Base-by-base conservation (phyloP, 2,329 filamentous ascomycete genomes). In the Nigrospora sphaerica region DNA sequence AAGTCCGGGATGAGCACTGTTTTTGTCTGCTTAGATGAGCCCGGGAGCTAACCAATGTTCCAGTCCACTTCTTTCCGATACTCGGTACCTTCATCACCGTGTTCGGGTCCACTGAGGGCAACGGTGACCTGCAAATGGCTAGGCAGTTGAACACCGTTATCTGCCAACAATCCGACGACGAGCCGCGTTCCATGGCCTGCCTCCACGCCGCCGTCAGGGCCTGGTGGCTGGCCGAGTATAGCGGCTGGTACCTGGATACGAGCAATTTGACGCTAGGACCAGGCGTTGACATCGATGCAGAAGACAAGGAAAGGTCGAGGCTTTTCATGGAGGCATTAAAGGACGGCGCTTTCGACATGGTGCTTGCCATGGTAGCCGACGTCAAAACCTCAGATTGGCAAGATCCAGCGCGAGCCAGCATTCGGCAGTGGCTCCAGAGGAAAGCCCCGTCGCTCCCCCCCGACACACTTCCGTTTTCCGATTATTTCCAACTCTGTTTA, bases 151-250 rank as follows among this genome's bases (percentile, higher is more conserved):
- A 95, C 59, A 67, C 75, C 13, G 72, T 81, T 33, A 74, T 96
- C 18, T 81, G 85, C 53, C 75, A 78, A 34, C 76, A 78, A 16
- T 71, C 79, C 39, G 86, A 90, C 42, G 80, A 82, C 49, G 72
- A 84, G 37, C 69, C 75, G 14, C 95, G 90, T 87, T 73, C 77
- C 18, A 64, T 95, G 35, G 74, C 83, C 14, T 85, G 84, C 55
- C 76, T 97, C 12, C 85, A 91, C 56, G 88, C 91, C 39, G 85
- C 88, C 4, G 77, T 91, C 12, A 78, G 81, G 46, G 80, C 85
- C 5, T 90, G 88, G 77, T 98, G 93, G 93, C 77, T 96, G 40
- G 85, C 88, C 32, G 90, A 97, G 59, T 96, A 96, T 66, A 93
- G 88, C 54, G 88, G 89, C 3, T 88, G 89, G 73, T 95, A 91